phyloP scores from a whole-genome alignment of 345 rosid genomes.

The Hibiscus mutabilis region DNA sequence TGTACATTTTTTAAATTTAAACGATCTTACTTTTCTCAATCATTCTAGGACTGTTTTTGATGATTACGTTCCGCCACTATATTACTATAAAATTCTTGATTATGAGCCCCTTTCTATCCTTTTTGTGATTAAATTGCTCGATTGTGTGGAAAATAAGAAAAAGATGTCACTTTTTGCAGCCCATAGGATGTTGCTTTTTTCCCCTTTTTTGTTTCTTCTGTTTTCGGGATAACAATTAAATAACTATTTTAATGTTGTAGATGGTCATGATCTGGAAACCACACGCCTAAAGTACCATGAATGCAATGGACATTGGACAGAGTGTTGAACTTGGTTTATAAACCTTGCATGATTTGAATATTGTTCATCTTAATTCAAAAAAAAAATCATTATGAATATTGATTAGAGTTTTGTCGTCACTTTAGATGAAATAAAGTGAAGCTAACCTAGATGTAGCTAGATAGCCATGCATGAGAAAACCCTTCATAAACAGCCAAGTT shows the following conservation, averaged over 20 bases:
- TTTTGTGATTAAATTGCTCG: not conserved
- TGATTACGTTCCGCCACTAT: not conserved
- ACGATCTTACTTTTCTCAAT: not conserved
- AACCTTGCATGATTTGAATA: not conserved
- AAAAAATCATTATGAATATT: not conserved
- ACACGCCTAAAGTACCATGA: not conserved
- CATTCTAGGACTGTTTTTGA: not conserved
- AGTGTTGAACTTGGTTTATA: not conserved
- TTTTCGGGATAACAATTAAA: not conserved
- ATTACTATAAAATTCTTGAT: not conserved
- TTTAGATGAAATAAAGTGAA: not conserved
- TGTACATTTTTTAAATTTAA: not conserved
- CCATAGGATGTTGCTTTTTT: not conserved
- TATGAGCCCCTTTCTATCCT: not conserved
- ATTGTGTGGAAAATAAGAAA: not conserved
- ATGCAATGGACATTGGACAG: not conserved
- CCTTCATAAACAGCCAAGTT: constrained; percentile 1
- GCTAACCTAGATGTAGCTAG: not conserved
- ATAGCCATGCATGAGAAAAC: not conserved
- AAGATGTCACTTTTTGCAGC: not conserved
- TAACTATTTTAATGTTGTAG: not conserved
- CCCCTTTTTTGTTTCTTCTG: not conserved
- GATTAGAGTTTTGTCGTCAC: constrained; percentile 1
- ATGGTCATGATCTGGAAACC: not conserved
- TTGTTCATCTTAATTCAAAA: not conserved